A percentile compares a stretch with the other conserved stretches of the same genome.
These are phyloP conservation scores for Crucihimalaya himalaica DNA, from an alignment of 345 rosid genomes.

Conservation along the genomic window DNA sequence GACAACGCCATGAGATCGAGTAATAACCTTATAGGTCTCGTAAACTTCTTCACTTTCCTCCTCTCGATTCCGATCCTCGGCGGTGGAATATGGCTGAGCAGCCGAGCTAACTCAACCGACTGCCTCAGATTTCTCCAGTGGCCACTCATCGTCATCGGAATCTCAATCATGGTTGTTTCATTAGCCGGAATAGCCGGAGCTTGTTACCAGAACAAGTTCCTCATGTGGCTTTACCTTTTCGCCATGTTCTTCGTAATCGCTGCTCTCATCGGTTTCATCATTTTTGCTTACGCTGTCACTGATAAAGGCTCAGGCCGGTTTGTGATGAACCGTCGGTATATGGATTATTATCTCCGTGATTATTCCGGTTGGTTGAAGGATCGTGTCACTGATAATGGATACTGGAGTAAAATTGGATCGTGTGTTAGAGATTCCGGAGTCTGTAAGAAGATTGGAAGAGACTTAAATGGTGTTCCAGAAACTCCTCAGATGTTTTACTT, in stretches of 20 bases:
- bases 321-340: conserved; percentile 54
- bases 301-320: conserved; percentile 76
- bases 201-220: conserved; percentile 75
- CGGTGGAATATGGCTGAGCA: conserved; percentile 99
- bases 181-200: conserved; percentile 89
- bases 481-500: conserved; percentile 62
- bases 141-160: conserved; percentile 85
- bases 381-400: conserved; percentile 56
- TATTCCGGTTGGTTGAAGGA: conserved; percentile 84
- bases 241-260: conserved; percentile 82
- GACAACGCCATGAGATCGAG: conserved; percentile 62
- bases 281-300: conserved; percentile 85
- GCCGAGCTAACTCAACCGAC: conserved; percentile 84
- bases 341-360: conserved; percentile 66
- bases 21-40: conserved; percentile 76
- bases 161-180: conserved; percentile 73
- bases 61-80: conserved; percentile 85
- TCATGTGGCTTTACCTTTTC: conserved; percentile 83
- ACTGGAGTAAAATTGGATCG: conserved; percentile 75
- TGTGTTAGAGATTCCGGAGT: conserved; percentile 75
- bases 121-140: conserved; percentile 90
- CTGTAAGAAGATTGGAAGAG: conserved; percentile 61
- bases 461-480: conserved; percentile 65
- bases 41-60: conserved; percentile 87
- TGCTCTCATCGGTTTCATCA: conserved; percentile 78